A percentile compares a stretch with the other conserved stretches of the same genome.
phyloP scores from a whole-genome alignment of 2,329 filamentous ascomycete species.

The Cordyceps militaris region DNA sequence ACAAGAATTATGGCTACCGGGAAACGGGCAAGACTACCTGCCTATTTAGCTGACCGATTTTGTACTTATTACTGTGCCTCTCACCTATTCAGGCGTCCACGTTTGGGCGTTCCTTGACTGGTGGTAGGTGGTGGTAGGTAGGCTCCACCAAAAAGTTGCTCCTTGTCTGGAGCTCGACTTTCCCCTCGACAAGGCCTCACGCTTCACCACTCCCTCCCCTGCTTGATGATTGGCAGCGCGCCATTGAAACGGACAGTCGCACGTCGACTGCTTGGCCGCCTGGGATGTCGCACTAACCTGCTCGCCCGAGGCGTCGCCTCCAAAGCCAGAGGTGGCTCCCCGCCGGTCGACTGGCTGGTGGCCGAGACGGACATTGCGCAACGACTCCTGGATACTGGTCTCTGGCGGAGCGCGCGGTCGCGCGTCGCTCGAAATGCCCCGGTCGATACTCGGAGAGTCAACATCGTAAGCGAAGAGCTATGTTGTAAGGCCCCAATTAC shows the following conservation, averaged over 20 bases:
- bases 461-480: conserved; percentile 45
- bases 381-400: conserved; percentile 20
- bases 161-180: not conserved
- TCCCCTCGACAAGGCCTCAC: not conserved
- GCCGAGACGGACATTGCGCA: conserved; percentile 15
- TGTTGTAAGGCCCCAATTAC: conserved; percentile 33
- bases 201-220: not conserved
- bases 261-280: not conserved
- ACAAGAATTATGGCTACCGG: too few species aligned
- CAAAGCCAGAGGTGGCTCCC: not conserved
- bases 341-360: not conserved
- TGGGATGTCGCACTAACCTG: not conserved
- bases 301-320: not conserved
- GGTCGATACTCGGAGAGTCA: conserved; percentile 36
- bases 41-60: too few species aligned
- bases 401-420: conserved; percentile 20
- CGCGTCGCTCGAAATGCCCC: not conserved
- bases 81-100: not conserved
- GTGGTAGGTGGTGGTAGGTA: not conserved
- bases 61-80: too few species aligned
- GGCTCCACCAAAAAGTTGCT: conserved; percentile 3
- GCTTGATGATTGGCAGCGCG: conserved; percentile 5
- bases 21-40: too few species aligned
- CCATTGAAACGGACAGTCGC: not conserved
- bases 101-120: not conserved